Percentiles rank a stretch among this genome's conserved stretches.
Evolutionary conservation across 148 eudicot species (phyloP).

Genomic region (Talinum fruticosum): DNA sequence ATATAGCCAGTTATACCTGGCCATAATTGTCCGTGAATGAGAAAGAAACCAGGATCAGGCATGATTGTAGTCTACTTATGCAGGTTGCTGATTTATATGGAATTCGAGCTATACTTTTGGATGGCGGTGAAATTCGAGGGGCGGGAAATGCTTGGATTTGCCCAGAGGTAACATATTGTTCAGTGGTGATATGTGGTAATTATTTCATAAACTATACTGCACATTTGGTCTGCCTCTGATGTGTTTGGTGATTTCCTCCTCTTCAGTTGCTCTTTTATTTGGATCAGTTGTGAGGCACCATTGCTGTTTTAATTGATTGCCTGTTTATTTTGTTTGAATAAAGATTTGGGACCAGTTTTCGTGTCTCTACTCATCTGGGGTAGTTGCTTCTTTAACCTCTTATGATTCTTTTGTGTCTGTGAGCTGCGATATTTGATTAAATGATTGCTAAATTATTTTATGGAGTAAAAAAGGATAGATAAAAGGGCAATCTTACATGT

Average conservation of each 20-base stretch:
- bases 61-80: slow-evolving; percentile 1
- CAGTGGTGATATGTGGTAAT: not conserved
- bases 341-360: not conserved
- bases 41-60: not conserved
- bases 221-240: not conserved
- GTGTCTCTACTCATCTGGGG: not conserved
- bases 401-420: not conserved
- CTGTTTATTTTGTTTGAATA: not conserved
- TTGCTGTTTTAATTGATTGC: not conserved
- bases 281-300: not conserved
- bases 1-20: not conserved
- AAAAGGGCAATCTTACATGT: not conserved
- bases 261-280: not conserved
- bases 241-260: not conserved
- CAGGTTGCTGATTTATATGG: slow-evolving; percentile 99
- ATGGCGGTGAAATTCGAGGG: slow-evolving; percentile 99
- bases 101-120: slow-evolving; percentile 89
- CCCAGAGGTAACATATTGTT: slow-evolving; percentile 67
- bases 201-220: not conserved
- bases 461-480: slow-evolving; percentile 1
- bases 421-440: not conserved
- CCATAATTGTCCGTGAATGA: not conserved
- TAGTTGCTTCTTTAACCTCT: not conserved
- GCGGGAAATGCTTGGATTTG: slow-evolving; percentile 99
- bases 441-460: not conserved